These are phyloP conservation scores for Tylopilus felleus DNA, from an alignment of 768 basidiomycete species.

Conservation along the genomic window DNA sequence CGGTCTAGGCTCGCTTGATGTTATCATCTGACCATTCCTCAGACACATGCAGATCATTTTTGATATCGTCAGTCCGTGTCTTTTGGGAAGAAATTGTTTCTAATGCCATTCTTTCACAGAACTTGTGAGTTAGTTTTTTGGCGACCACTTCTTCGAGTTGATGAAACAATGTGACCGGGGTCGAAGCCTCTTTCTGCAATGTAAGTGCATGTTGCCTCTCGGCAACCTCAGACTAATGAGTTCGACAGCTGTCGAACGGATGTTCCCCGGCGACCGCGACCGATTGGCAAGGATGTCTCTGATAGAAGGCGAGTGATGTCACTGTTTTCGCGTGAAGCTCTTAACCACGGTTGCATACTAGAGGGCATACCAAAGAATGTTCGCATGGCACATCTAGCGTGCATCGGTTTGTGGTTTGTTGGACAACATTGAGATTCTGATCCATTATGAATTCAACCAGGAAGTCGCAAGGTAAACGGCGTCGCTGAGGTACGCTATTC, in stretches of 20 bases:
- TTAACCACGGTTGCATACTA: conserved; percentile 24
- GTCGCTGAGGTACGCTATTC: conserved; percentile 74
- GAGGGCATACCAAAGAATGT: conserved; percentile 86
- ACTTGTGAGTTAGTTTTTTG: conserved; percentile 25
- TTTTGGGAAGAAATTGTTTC: background rate
- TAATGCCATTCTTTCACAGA: conserved; percentile 34
- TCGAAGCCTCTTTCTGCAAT: conserved; percentile 57
- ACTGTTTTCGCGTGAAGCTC: background rate
- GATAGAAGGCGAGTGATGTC: conserved; percentile 64
- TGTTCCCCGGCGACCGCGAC: conserved; percentile 85
- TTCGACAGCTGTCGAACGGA: conserved; percentile 70
- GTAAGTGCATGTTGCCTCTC: conserved; percentile 34
- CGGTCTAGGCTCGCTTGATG: background rate
- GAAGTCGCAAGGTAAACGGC: conserved; percentile 87
- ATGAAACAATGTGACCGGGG: background rate
- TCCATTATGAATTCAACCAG: conserved; percentile 28
- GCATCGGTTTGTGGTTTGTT: conserved; percentile 51
- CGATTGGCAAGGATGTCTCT: conserved; percentile 83
- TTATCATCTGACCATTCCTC: background rate
- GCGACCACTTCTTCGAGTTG: background rate
- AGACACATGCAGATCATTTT: conserved; percentile 91
- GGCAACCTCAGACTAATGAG: background rate
- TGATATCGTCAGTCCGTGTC: conserved; percentile 63
- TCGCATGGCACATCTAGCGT: conserved; percentile 89
- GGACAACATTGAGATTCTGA: background rate